Evolutionary conservation across 1,284 basidiomycete species (phyloP).

Genomic region (Malassezia sympodialis): DNA sequence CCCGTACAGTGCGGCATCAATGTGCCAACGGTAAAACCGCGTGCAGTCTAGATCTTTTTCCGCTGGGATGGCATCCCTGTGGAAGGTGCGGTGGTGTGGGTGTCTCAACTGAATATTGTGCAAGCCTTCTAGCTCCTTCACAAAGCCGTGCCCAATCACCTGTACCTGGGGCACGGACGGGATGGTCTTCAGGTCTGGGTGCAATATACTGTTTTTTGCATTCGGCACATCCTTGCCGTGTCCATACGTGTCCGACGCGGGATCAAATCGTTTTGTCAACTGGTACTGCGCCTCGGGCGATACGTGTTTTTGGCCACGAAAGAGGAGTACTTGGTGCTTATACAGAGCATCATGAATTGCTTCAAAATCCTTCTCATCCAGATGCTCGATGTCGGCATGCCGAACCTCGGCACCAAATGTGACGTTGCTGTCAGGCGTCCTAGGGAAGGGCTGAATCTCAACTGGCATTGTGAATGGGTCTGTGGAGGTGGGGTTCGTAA

Average conservation of each 20-base stretch:
- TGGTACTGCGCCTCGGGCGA: slow-evolving; percentile 10
- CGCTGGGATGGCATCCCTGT: slow-evolving; percentile 65
- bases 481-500: background rate
- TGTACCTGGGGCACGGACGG: slow-evolving; percentile 46
- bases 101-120: slow-evolving; percentile 53
- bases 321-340: slow-evolving; percentile 9
- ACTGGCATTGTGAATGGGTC: background rate
- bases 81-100: slow-evolving; percentile 78
- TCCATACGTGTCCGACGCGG: slow-evolving; percentile 1
- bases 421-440: background rate
- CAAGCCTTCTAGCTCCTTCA: slow-evolving; percentile 20
- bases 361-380: slow-evolving; percentile 3
- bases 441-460: background rate
- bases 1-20: slow-evolving; percentile 82
- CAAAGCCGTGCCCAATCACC: slow-evolving; percentile 45
- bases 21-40: slow-evolving; percentile 69
- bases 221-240: slow-evolving; percentile 7
- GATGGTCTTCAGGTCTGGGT: slow-evolving; percentile 48
- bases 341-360: slow-evolving; percentile 7
- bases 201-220: slow-evolving; percentile 26
- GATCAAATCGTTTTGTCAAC: slow-evolving; percentile 8
- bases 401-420: background rate
- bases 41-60: slow-evolving; percentile 67
- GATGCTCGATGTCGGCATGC: background rate
- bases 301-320: slow-evolving; percentile 5